Evolutionary conservation across 1,284 basidiomycete species (phyloP).

Genomic region (Heterobasidion annosum): DNA sequence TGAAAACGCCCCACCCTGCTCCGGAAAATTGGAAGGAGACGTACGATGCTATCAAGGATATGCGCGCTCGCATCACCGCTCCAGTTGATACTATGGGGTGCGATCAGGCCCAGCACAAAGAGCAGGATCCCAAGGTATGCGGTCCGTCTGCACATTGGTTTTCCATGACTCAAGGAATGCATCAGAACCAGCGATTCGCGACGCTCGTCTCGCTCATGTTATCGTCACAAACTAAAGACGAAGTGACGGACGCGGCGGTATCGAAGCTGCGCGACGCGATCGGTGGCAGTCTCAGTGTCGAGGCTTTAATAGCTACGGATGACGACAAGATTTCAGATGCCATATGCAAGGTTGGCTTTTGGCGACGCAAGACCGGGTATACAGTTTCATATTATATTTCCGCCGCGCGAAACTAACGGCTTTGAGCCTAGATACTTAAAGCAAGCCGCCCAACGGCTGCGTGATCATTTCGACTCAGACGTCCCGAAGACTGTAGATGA

Average conservation of each 20-base stretch:
- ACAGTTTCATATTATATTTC: slow-evolving; percentile 12
- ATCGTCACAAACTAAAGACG: slow-evolving; percentile 92
- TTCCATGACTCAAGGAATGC: not conserved
- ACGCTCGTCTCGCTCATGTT: slow-evolving; percentile 93
- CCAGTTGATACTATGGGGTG: slow-evolving; percentile 94
- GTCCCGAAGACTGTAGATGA: slow-evolving; percentile 84
- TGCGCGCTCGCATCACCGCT: slow-evolving; percentile 66
- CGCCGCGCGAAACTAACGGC: not conserved
- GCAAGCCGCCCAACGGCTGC: slow-evolving; percentile 58
- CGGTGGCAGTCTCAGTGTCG: slow-evolving; percentile 71
- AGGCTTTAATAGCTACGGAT: slow-evolving; percentile 61
- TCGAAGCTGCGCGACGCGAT: slow-evolving; percentile 65
- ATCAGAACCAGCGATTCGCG: slow-evolving; percentile 70
- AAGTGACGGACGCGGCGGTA: slow-evolving; percentile 82
- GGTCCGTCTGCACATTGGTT: not conserved
- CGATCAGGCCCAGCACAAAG: slow-evolving; percentile 53
- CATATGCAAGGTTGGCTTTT: slow-evolving; percentile 90
- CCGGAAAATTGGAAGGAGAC: slow-evolving; percentile 69
- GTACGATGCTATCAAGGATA: slow-evolving; percentile 70
- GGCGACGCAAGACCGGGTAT: slow-evolving; percentile 78
- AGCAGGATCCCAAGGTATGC: slow-evolving; percentile 59
- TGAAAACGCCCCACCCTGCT: slow-evolving; percentile 65
- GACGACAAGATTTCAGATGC: slow-evolving; percentile 57
- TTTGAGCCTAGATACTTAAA: slow-evolving; percentile 50
- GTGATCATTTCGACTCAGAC: slow-evolving; percentile 68